phyloP scores from a whole-genome alignment of 192 early-diverging fungal species.

The Entophlyctis helioformis region DNA sequence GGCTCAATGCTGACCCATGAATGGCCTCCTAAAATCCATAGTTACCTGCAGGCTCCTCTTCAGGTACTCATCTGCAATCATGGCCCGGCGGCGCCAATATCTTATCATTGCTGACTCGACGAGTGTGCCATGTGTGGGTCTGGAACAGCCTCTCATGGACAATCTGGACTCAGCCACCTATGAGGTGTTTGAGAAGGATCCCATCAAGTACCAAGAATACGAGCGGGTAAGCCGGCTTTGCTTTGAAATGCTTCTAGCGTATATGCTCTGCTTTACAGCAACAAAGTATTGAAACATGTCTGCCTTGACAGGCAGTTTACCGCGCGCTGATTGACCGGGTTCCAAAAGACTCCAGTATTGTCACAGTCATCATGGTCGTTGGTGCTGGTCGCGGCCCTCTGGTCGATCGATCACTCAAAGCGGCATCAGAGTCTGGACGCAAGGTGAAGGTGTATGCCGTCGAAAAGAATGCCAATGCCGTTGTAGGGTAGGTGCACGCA shows the following conservation, averaged over 20 bases:
- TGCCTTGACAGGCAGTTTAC: not conserved
- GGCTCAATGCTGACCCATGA: not conserved
- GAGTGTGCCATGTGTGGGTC: too few relatives aligned
- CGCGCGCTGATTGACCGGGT: slow-evolving; percentile 25
- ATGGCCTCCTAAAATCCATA: not conserved
- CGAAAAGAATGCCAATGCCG: slow-evolving; percentile 95
- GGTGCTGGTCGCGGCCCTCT: slow-evolving; percentile 94
- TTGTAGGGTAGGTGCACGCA: slow-evolving; percentile 51
- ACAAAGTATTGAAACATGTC: too few relatives aligned
- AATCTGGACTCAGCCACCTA: slow-evolving; percentile 90
- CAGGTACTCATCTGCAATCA: slow-evolving; percentile 12
- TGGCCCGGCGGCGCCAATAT: too few relatives aligned
- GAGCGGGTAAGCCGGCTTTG: slow-evolving; percentile 51
- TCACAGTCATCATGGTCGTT: slow-evolving; percentile 75
- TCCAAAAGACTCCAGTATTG: slow-evolving; percentile 5
- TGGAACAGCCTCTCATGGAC: slow-evolving; percentile 94
- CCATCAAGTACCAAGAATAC: slow-evolving; percentile 87
- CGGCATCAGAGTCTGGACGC: slow-evolving; percentile 46
- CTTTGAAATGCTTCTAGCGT: not conserved
- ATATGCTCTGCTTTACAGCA: not conserved
- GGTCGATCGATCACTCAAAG: slow-evolving; percentile 74
- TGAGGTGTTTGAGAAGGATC: slow-evolving; percentile 92
- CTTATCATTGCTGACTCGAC: too few relatives aligned
- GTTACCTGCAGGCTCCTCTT: slow-evolving; percentile 13
- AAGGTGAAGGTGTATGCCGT: slow-evolving; percentile 69